Percentiles rank a stretch among this genome's conserved stretches.
Evolutionary conservation across 768 basidiomycete species (phyloP).

Genomic region (Suillus spraguei): DNA sequence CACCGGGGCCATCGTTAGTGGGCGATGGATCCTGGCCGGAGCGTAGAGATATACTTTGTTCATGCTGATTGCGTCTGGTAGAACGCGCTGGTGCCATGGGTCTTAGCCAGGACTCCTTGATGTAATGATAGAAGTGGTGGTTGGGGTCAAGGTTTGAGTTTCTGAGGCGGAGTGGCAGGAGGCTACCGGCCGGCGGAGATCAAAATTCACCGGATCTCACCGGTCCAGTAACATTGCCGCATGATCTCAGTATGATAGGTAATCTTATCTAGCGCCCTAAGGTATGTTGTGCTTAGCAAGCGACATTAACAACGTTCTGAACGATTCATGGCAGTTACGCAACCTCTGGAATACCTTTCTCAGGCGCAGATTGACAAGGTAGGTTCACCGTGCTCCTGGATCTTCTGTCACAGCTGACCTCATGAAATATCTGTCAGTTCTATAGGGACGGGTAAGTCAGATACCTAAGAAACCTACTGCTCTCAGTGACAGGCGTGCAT

Average conservation of each 20-base stretch:
- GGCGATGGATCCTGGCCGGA: conserved; percentile 37
- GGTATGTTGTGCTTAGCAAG: not conserved
- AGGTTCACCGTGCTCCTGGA: conserved; percentile 15
- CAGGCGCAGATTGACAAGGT: conserved; percentile 63
- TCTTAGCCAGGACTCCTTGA: conserved; percentile 42
- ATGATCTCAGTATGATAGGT: not conserved
- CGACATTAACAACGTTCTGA: not conserved
- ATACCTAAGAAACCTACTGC: not conserved
- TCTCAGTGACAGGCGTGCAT: not conserved
- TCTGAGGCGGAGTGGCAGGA: conserved; percentile 20
- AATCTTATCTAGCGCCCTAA: not conserved
- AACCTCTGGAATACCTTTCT: conserved; percentile 48
- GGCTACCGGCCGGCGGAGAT: conserved; percentile 16
- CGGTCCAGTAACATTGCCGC: not conserved
- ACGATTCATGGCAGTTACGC: not conserved
- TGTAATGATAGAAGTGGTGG: conserved; percentile 26
- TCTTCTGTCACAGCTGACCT: conserved; percentile 2
- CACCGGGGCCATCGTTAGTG: conserved; percentile 27
- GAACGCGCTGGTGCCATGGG: conserved; percentile 84
- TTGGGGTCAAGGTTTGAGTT: conserved; percentile 18
- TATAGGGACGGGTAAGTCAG: conserved; percentile 54
- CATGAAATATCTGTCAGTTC: conserved; percentile 43
- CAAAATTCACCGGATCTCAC: conserved; percentile 2
- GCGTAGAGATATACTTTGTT: conserved; percentile 31
- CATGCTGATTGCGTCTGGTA: conserved; percentile 52